phyloP scores from a whole-genome alignment of 331 rosid genomes.

The Arachis monticola region DNA sequence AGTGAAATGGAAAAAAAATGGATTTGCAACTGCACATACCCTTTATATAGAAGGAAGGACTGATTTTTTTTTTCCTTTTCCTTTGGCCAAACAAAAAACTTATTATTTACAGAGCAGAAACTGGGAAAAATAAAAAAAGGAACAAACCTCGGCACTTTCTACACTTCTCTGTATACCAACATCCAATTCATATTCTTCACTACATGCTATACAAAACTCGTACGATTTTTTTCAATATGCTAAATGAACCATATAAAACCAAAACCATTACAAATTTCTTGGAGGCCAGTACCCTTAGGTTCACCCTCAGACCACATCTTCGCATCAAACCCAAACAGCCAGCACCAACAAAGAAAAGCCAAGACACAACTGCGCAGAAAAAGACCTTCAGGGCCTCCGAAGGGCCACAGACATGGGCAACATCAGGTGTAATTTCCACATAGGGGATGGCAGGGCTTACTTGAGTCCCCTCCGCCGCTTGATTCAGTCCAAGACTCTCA shows the following conservation, averaged over 20 bases:
- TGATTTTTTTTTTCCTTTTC: background rate
- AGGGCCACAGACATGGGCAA: slow-evolving; percentile 54
- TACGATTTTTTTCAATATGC: slow-evolving; percentile 52
- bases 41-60: background rate
- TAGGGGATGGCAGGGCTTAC: slow-evolving; percentile 47
- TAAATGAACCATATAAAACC: slow-evolving; percentile 55
- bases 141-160: slow-evolving; percentile 28
- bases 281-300: slow-evolving; percentile 79
- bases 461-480: slow-evolving; percentile 47
- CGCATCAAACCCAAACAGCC: slow-evolving; percentile 61
- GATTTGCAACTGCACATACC: too few species aligned
- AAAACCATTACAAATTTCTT: slow-evolving; percentile 74
- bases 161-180: slow-evolving; percentile 35
- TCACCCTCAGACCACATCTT: slow-evolving; percentile 67
- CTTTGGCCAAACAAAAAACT: slow-evolving; percentile 20
- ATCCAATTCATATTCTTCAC: slow-evolving; percentile 29
- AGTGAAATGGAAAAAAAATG: too few species aligned
- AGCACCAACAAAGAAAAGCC: slow-evolving; percentile 66
- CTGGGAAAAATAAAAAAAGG: slow-evolving; percentile 13
- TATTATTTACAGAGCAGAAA: slow-evolving; percentile 39
- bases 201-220: slow-evolving; percentile 44
- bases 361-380: slow-evolving; percentile 56
- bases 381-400: slow-evolving; percentile 61
- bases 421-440: slow-evolving; percentile 57
- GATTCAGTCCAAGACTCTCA: slow-evolving; percentile 64